Evolutionary conservation across 352 stramenopile genomes (phyloP).

Genomic region (Pythium coloratum): DNA sequence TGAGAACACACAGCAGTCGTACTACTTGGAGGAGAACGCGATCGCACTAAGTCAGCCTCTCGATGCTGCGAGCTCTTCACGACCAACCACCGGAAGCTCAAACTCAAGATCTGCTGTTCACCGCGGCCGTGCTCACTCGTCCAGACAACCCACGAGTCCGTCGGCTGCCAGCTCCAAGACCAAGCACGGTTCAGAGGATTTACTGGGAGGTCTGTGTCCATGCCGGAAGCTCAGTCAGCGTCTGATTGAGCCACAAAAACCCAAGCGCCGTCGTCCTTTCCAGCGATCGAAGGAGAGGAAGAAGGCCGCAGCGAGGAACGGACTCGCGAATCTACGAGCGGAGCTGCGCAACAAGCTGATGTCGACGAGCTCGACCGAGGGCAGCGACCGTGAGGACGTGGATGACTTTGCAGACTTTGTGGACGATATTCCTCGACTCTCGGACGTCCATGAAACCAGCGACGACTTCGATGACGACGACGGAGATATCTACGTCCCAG

Average conservation of each 20-base stretch:
- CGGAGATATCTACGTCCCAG: no score
- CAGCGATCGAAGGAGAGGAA: background rate
- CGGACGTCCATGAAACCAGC: constrained; percentile 11
- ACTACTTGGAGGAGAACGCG: constrained; percentile 50
- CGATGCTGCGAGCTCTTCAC: constrained; percentile 12
- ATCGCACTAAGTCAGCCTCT: constrained; percentile 33
- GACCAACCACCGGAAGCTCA: background rate
- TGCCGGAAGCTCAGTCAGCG: constrained; percentile 43
- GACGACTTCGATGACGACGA: background rate
- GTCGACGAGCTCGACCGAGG: background rate
- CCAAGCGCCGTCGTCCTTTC: constrained; percentile 17
- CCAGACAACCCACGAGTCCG: constrained; percentile 35
- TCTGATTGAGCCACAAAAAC: constrained; percentile 34
- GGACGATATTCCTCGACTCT: constrained; percentile 14
- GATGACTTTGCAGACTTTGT: constrained; percentile 21
- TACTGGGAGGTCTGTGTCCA: constrained; percentile 26
- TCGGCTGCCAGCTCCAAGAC: constrained; percentile 29
- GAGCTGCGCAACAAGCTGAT: constrained; percentile 6
- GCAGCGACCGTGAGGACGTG: constrained; percentile 1
- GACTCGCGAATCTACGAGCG: background rate
- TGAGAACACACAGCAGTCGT: constrained; percentile 31
- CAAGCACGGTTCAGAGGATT: constrained; percentile 33
- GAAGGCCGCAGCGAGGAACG: background rate
- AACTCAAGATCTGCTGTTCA: background rate
- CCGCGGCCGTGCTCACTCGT: background rate